phyloP scores from a whole-genome alignment of 768 basidiomycete genomes.

The Tulasnella sp. region DNA sequence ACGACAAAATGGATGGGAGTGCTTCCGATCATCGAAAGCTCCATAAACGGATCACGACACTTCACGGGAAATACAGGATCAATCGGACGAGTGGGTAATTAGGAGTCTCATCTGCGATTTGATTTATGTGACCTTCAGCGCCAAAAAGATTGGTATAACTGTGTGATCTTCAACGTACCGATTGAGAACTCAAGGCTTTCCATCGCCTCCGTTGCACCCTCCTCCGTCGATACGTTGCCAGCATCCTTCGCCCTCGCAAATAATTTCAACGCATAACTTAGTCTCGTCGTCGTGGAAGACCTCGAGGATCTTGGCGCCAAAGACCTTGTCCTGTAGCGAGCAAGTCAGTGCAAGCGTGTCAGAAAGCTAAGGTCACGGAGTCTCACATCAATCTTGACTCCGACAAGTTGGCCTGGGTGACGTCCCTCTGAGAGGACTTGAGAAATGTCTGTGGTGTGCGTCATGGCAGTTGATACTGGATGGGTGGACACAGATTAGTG shows the following conservation, averaged over 20 bases:
- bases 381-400: neutral
- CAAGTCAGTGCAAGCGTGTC: neutral
- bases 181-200: constrained; percentile 3
- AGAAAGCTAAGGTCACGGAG: neutral
- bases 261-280: constrained; percentile 5
- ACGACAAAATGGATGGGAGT: neutral
- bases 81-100: neutral
- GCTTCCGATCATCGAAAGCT: neutral
- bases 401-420: neutral
- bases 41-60: neutral
- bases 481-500: neutral
- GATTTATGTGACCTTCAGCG: too few species aligned
- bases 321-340: neutral
- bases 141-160: too few species aligned
- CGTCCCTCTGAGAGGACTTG: neutral
- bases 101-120: too few species aligned
- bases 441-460: neutral
- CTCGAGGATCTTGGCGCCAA: neutral
- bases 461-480: neutral
- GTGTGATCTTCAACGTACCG: neutral
- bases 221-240: constrained; percentile 9
- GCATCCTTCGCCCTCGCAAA: constrained; percentile 14
- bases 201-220: constrained; percentile 14
- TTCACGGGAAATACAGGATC: too few species aligned
- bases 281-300: constrained; percentile 15